Evolutionary conservation across 495 filamentous ascomycete species (phyloP), one percentile per base, ranked within the genome.

Genomic region (Parachaetomium inaequale): DNA sequence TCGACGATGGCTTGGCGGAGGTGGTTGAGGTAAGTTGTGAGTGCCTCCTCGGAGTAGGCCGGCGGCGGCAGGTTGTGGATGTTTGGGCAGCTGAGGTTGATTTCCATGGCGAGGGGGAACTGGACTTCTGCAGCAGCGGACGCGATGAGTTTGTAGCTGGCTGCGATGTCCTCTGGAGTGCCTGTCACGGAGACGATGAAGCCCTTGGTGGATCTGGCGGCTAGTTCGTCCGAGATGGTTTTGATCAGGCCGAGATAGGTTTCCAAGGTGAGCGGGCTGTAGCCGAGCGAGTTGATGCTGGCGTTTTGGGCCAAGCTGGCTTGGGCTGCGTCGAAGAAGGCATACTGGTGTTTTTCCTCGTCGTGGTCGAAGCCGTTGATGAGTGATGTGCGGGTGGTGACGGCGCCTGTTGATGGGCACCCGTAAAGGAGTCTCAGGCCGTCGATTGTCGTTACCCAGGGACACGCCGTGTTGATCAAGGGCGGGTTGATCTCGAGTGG

Each of bases 51-150:
- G 8, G 78, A 77, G 71, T 90, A 91, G 0, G 88, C 88, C 4
- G 87, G 87, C 14, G 88, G 88, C 0, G 87, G 87, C 31, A 80
- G 80, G 46, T 75, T 67, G 17, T 80, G 78, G 58, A 91, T 91
- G 72, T 91, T 90, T 0, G 88, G 88, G 66, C 88, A 91, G 63
- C 81, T 85, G 47, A 91, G 82, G 67, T 91, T 91, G 62, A 91
- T 75, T 68, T 91, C 88, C 73, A 89, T 79, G 19, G 81, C 80
- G 5, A 90, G 67, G 1, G 73, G 68, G 36, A 82, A 43, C 2
- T 49, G 51, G 0, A 55, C 8, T 12, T 31, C 43, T 19, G 0
- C 55, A 4, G 28, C 58, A 32, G 50, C 66, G 25, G 40, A 42
- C 63, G 64, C 66, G 32, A 68, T 79, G 59, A 45, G 67, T 1